Conservation (phyloP, 1,284 basidiomycete genomes). For the Moesziomyces parantarcticus region DNA sequence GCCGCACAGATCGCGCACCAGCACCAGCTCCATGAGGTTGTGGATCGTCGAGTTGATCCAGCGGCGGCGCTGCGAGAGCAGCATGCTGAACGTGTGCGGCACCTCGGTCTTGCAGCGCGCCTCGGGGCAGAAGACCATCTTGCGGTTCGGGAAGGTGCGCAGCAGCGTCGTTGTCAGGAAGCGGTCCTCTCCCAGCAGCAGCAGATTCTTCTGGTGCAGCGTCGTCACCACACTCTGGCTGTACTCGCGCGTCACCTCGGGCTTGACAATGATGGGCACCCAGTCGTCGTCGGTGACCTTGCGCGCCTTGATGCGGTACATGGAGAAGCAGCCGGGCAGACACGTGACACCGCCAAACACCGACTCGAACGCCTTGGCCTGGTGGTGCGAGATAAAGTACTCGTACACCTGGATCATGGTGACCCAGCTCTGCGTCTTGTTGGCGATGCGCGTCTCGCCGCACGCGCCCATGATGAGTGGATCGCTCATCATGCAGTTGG, state of each 20-base stretch:
- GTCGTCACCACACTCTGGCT: constrained; percentile 92
- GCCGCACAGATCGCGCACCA: constrained; percentile 87
- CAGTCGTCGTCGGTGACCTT: constrained; percentile 86
- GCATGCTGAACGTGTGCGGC: constrained; percentile 90
- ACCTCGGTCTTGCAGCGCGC: constrained; percentile 94
- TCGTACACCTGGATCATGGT: constrained; percentile 98
- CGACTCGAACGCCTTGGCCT: constrained; percentile 97
- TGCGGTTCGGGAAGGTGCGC: constrained; percentile 90
- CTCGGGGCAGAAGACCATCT: constrained; percentile 99
- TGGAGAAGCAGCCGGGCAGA: constrained; percentile 98
- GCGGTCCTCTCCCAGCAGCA: constrained; percentile 96
- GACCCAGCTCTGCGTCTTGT: constrained; percentile 94
- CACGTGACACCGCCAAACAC: constrained; percentile 99
- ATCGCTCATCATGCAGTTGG: constrained; percentile 94
- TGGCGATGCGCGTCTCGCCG: constrained; percentile 97
- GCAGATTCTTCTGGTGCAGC: constrained; percentile 96
- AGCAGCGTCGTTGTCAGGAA: constrained; percentile 79
- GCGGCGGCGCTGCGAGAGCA: constrained; percentile 94
- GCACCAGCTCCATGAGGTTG: constrained; percentile 98
- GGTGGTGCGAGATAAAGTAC: constrained; percentile 98
- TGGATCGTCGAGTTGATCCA: constrained; percentile 99
- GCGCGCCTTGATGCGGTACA: constrained; percentile 97
- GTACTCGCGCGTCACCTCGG: constrained; percentile 97
- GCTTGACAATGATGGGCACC: constrained; percentile 96
- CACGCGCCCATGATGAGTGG: constrained; percentile 99